Evolutionary conservation across 768 basidiomycete genomes (phyloP).

Genomic region (Pseudohyphozyma bogoriensis): DNA sequence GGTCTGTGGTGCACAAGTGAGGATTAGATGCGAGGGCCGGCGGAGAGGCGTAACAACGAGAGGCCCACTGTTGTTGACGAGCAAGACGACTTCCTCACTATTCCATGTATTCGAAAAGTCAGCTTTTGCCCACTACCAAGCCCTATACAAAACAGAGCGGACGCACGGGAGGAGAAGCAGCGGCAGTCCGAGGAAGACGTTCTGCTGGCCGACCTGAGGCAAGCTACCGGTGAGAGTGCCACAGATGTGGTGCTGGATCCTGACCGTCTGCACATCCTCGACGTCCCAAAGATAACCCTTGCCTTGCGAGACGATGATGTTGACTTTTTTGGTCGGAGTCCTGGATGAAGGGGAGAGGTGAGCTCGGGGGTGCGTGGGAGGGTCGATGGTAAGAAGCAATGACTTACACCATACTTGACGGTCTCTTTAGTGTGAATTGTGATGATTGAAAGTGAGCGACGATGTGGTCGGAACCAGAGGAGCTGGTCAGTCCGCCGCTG

Average conservation of each 20-base stretch:
- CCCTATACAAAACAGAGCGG: no score
- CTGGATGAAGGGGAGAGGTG: no score
- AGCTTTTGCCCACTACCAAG: no score
- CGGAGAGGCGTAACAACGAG: not conserved
- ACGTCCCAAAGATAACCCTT: constrained; percentile 83
- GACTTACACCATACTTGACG: no score
- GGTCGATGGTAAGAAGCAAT: no score
- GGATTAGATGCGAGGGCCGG: not conserved
- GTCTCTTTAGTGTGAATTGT: no score
- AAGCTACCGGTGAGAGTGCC: constrained; percentile 82
- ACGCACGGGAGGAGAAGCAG: constrained; percentile 73
- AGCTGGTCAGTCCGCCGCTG: no score
- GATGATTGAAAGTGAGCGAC: no score
- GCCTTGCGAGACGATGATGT: constrained; percentile 63
- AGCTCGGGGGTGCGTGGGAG: no score
- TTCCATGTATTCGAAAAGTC: no score
- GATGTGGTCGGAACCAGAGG: no score
- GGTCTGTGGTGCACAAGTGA: constrained; percentile 43
- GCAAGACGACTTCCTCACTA: constrained; percentile 82
- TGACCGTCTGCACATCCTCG: constrained; percentile 67
- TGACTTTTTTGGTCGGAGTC: constrained; percentile 37
- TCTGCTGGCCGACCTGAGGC: constrained; percentile 90
- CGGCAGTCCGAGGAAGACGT: constrained; percentile 89
- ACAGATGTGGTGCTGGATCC: constrained; percentile 69
- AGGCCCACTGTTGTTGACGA: constrained; percentile 62